A percentile compares a stretch with the other conserved stretches of the same genome.
phyloP scores from a whole-genome alignment of 768 basidiomycete species.

The Candolleomyces aberdarensis region DNA sequence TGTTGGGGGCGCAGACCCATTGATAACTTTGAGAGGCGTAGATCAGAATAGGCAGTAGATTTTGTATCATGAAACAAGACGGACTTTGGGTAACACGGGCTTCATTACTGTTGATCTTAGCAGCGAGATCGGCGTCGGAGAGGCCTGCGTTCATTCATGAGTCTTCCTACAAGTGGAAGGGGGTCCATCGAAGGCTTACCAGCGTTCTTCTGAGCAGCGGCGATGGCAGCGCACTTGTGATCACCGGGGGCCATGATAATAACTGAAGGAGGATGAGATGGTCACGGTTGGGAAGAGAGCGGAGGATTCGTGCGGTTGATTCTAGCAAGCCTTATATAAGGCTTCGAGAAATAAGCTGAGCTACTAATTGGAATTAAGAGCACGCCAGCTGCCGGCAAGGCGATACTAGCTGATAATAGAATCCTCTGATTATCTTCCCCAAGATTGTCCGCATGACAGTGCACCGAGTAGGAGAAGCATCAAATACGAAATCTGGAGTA shows the following conservation, averaged over 20 bases:
- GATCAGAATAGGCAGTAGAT: not conserved
- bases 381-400: not conserved
- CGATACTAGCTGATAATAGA: no score
- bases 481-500: no score
- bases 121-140: conserved; percentile 48
- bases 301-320: not conserved
- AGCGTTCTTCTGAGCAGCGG: conserved; percentile 43
- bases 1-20: conserved; percentile 40
- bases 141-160: conserved; percentile 33
- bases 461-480: no score
- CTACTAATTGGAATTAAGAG: not conserved
- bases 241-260: conserved; percentile 18
- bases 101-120: conserved; percentile 35
- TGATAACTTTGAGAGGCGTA: conserved; percentile 40
- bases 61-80: conserved; percentile 11
- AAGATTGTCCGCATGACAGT: no score
- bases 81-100: conserved; percentile 54
- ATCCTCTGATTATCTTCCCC: no score
- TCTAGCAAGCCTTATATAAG: no score
- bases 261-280: not conserved
- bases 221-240: conserved; percentile 59
- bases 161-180: not conserved
- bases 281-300: not conserved
- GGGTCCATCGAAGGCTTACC: conserved; percentile 32
- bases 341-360: not conserved